phyloP scores from a whole-genome alignment of 139 green algal species.

The Ettlia oleoabundans region DNA sequence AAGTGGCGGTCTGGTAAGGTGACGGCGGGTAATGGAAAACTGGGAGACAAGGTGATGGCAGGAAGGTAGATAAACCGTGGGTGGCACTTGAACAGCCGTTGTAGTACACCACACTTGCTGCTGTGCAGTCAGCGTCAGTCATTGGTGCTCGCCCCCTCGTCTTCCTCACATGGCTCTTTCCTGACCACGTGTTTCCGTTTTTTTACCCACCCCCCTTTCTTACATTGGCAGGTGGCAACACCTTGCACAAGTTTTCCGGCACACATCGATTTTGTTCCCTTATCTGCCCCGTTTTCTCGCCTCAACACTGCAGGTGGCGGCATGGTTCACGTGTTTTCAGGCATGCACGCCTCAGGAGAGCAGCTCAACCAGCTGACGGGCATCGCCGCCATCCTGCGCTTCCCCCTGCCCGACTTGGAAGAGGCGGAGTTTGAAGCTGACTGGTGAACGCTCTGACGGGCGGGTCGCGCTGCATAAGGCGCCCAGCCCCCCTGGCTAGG shows the following conservation, averaged over 20 bases:
- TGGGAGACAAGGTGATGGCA: too few relatives aligned
- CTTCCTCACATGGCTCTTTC: too few relatives aligned
- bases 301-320: slow-evolving; percentile 77
- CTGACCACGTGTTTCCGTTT: too few relatives aligned
- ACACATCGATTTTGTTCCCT: background rate
- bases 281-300: background rate
- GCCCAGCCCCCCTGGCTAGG: background rate
- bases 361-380: slow-evolving; percentile 90
- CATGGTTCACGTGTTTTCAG: slow-evolving; percentile 87
- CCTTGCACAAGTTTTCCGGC: background rate
- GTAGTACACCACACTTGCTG: too few relatives aligned
- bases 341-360: slow-evolving; percentile 76
- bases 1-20: too few relatives aligned
- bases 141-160: too few relatives aligned
- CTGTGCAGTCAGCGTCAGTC: too few relatives aligned
- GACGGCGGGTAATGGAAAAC: too few relatives aligned
- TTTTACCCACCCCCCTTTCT: too few relatives aligned
- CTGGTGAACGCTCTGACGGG: background rate
- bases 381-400: slow-evolving; percentile 90
- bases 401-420: slow-evolving; percentile 92
- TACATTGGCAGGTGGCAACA: too few relatives aligned
- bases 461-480: background rate
- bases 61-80: too few relatives aligned
- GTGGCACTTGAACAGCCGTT: too few relatives aligned
- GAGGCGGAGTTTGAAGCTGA: slow-evolving; percentile 57